Evolutionary conservation across 2,329 filamentous ascomycete genomes (phyloP).

Genomic region (Daldinia sp.): DNA sequence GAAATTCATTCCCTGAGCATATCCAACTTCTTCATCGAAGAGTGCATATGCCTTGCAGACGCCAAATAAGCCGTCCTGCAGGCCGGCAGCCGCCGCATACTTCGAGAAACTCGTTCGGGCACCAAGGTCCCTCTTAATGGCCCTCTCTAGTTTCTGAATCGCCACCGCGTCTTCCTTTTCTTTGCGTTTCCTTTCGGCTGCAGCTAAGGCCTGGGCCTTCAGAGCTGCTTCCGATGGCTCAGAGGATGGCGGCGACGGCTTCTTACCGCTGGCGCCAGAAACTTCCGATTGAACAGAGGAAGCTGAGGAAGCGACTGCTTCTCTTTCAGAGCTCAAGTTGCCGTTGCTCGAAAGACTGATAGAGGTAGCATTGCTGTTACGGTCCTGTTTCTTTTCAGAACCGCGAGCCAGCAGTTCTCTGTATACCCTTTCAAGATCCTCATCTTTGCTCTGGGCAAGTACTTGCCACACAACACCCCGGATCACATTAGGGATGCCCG

Average conservation of each 20-base stretch:
- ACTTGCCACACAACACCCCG: conserved; percentile 99
- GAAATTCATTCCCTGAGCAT: conserved; percentile 99
- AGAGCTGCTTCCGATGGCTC: conserved; percentile 74
- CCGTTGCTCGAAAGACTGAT: conserved; percentile 66
- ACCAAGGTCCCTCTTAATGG: conserved; percentile 90
- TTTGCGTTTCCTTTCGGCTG: conserved; percentile 79
- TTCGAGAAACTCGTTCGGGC: conserved; percentile 96
- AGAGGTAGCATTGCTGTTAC: conserved; percentile 66
- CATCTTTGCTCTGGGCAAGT: conserved; percentile 92
- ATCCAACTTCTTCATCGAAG: conserved; percentile 93
- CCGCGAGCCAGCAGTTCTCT: conserved; percentile 82
- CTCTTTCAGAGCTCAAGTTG: conserved; percentile 70
- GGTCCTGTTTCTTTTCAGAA: conserved; percentile 81
- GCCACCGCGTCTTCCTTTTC: conserved; percentile 80
- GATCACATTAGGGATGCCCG: conserved; percentile 93
- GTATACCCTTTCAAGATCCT: conserved; percentile 89
- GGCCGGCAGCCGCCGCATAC: conserved; percentile 88
- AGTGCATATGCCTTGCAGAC: conserved; percentile 98
- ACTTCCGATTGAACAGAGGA: conserved; percentile 86
- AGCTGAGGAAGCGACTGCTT: conserved; percentile 79
- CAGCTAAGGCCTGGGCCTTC: conserved; percentile 73
- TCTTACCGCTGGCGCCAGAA: conserved; percentile 69
- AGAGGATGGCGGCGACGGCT: conserved; percentile 67
- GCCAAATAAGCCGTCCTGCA: conserved; percentile 94
- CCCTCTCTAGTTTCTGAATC: conserved; percentile 87